A percentile compares a stretch with the other conserved stretches of the same genome.
phyloP scores from a whole-genome alignment of 495 filamentous ascomycete species.

The Xylaria cubensis region DNA sequence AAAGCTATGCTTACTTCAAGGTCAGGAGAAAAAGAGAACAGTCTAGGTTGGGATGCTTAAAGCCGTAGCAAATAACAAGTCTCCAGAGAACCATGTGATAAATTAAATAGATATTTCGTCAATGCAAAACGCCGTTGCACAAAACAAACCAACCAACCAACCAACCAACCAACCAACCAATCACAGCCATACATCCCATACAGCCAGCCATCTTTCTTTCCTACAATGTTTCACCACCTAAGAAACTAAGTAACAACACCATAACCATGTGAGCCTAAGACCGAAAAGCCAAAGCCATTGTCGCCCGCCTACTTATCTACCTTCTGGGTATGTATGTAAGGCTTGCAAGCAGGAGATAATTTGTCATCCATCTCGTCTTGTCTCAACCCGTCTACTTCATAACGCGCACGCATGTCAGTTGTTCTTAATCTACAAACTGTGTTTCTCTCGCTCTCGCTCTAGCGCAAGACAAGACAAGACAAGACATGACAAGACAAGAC shows the following conservation, averaged over 20 bases:
- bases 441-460: background rate
- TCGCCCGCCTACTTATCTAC: background rate
- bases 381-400: constrained; percentile 6
- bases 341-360: background rate
- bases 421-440: constrained; percentile 5
- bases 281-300: background rate
- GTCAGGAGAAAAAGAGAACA: too few species aligned
- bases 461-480: background rate
- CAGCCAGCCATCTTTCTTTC: background rate
- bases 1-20: too few species aligned
- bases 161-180: background rate
- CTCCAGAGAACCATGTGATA: background rate
- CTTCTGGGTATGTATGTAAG: background rate
- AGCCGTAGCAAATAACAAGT: too few species aligned
- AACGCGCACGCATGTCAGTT: background rate
- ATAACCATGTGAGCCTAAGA: background rate
- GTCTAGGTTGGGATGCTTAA: too few species aligned
- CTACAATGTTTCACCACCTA: background rate
- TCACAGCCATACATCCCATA: too few species aligned
- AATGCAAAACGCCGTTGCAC: constrained; percentile 3
- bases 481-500: background rate
- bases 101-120: constrained; percentile 1
- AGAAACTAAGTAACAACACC: background rate
- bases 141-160: background rate
- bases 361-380: background rate